Conservation (phyloP, 1,284 basidiomycete species). For the Trichosporon ovoides region DNA sequence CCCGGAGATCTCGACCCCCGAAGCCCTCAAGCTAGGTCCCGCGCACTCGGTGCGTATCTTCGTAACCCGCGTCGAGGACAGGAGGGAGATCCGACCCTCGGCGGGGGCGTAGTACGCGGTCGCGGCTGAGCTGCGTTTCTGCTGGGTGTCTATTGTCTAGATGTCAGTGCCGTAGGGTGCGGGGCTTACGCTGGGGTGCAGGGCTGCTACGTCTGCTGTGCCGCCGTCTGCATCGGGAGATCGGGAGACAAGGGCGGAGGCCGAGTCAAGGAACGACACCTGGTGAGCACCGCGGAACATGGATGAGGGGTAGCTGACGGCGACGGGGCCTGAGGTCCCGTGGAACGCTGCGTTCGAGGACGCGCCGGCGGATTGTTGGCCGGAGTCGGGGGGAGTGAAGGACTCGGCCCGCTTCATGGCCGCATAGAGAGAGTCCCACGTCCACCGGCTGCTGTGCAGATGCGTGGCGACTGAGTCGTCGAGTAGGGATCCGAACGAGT, state of each 20-base stretch:
- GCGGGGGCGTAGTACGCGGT: slow-evolving; percentile 52
- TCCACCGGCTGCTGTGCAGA: slow-evolving; percentile 53
- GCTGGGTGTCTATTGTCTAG: slow-evolving; percentile 27
- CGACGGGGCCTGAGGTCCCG: slow-evolving; percentile 56
- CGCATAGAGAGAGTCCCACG: slow-evolving; percentile 55
- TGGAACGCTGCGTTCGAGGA: slow-evolving; percentile 43
- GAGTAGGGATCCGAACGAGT: slow-evolving; percentile 55
- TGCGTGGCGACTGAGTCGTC: slow-evolving; percentile 11
- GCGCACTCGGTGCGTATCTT: slow-evolving; percentile 52
- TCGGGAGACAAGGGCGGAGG: too few species aligned
- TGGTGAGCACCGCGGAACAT: slow-evolving; percentile 61
- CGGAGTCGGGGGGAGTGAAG: slow-evolving; percentile 55
- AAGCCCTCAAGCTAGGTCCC: slow-evolving; percentile 53
- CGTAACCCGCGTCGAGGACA: slow-evolving; percentile 57
- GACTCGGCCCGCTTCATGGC: slow-evolving; percentile 59
- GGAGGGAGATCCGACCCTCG: slow-evolving; percentile 56
- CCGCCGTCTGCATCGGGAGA: slow-evolving; percentile 62
- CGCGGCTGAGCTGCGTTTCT: slow-evolving; percentile 50
- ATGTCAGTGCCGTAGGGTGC: too few species aligned
- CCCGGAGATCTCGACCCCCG: slow-evolving; percentile 59
- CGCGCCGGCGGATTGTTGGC: slow-evolving; percentile 54
- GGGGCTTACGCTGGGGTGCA: slow-evolving; percentile 33
- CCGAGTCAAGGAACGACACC: slow-evolving; percentile 54
- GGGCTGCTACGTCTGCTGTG: slow-evolving; percentile 56
- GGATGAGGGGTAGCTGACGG: slow-evolving; percentile 48